Base-by-base conservation (phyloP, 2,329 filamentous ascomycete genomes). In the Rhytidhysteron rufulum region DNA sequence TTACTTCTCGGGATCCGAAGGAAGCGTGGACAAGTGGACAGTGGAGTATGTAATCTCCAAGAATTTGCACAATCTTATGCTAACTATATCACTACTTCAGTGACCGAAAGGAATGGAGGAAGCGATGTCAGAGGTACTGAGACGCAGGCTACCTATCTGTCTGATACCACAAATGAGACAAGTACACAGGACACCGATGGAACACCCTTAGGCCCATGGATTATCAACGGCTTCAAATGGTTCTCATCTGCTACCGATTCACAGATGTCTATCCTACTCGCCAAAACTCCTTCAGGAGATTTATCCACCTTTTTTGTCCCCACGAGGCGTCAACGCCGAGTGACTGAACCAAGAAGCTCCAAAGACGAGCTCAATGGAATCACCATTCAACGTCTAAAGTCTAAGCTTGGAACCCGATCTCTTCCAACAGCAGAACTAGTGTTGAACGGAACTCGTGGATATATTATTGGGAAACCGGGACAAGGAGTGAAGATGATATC, bases 341-440 rank as follows among this genome's bases (percentile, higher is more conserved):
- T 15, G 29, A 32, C 16, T 32, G 13, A 4, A 24, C 17, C 13
- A 5, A 9, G 32, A 5, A 37, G 47, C 47, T 15, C 50, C 45
- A 10, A 41, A 45, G 65, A 57, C 6, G 70, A 74, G 37, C 69
- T 80, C 15, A 86, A 87, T 53, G 83, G 83, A 2, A 71, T 87
- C 6, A 68, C 68, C 10, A 83, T 86, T 47, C 77, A 81, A 40
- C 72, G 82, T 0, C 67, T 87, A 19, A 87, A 87, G 63, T 76
- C 78, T 58, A 88, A 87, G 54, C 71, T 84, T 4, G 84, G 84
- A 21, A 87, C 83, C 0, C 76, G 76, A 25, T 69, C 79, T 0
- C 66, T 87, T 1, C 83, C 83, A 0, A 87, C 84, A 0, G 84
- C 82, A 0, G 83, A 88, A 58, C 71, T 88, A 0, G 80, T 82